Conservation (phyloP, 495 filamentous ascomycete genomes). For the Hypoxylon lienhwacheense region DNA sequence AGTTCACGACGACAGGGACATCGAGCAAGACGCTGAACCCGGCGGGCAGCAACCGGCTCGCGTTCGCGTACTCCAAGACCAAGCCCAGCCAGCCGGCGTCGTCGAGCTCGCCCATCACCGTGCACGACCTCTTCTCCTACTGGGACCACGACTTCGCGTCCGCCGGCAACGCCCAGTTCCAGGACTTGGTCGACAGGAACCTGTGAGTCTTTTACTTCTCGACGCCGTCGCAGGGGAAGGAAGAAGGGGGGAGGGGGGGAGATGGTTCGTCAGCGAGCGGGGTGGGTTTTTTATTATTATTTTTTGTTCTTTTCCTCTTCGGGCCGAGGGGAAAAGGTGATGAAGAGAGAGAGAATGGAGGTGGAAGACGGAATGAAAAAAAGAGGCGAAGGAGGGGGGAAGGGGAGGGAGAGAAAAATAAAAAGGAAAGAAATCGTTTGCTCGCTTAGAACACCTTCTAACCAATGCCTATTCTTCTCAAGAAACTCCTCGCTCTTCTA, state of each 20-base stretch:
- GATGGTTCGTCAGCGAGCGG: background rate
- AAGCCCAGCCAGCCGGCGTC: conserved; percentile 39
- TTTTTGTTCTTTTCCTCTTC: background rate
- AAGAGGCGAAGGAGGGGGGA: too few relatives aligned
- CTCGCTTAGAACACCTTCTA: conserved; percentile 15
- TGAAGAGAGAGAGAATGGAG: too few relatives aligned
- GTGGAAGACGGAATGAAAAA: background rate
- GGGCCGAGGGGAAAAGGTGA: too few relatives aligned
- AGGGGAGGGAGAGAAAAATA: background rate
- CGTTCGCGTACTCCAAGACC: conserved; percentile 46
- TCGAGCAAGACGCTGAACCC: conserved; percentile 40
- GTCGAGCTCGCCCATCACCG: conserved; percentile 35
- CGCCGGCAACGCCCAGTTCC: conserved; percentile 45
- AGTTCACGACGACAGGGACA: conserved; percentile 35
- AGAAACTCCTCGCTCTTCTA: conserved; percentile 23
- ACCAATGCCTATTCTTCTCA: background rate
- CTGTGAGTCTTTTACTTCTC: too few relatives aligned
- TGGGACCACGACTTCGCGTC: conserved; percentile 48
- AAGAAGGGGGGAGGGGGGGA: background rate
- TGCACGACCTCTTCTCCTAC: conserved; percentile 48
- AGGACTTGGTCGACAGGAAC: conserved; percentile 39
- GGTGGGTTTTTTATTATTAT: background rate
- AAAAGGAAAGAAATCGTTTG: background rate
- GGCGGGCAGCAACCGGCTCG: conserved; percentile 44
- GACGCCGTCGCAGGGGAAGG: too few relatives aligned